Conservation (phyloP, 2,329 filamentous ascomycete species). For the Trichoderma sp. region DNA sequence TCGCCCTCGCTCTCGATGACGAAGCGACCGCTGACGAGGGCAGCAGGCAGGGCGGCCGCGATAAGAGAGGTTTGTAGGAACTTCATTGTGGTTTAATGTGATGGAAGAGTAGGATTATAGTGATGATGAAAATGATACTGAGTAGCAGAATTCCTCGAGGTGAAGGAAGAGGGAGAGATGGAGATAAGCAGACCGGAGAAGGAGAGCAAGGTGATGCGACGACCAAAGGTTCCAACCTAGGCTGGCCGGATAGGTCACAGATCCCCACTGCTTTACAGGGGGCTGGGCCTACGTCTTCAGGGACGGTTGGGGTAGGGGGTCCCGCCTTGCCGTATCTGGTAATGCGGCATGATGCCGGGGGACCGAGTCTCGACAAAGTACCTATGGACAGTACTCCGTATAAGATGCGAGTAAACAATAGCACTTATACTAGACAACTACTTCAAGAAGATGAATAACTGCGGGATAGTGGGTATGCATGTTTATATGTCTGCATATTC, state of each 20-base stretch:
- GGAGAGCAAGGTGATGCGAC: neutral
- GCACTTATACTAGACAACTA: neutral
- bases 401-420: neutral
- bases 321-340: neutral
- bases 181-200: neutral
- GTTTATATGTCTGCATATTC: neutral
- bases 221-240: neutral
- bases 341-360: neutral
- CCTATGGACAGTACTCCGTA: too few relatives aligned
- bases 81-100: constrained; percentile 46
- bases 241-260: neutral
- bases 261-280: neutral
- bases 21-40: constrained; percentile 57
- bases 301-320: neutral
- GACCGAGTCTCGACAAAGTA: neutral
- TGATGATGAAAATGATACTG: neutral
- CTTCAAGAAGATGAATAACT: neutral
- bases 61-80: constrained; percentile 54
- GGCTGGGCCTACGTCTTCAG: neutral
- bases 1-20: constrained; percentile 54
- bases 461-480: fast-evolving
- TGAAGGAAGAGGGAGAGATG: neutral
- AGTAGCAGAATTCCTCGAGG: neutral
- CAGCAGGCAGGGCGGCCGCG: constrained; percentile 55
- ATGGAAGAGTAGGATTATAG: neutral